A percentile compares a stretch with the other conserved stretches of the same genome.
Conservation (phyloP, 108 stramenopile species). For the Skeletonema marinoi region DNA sequence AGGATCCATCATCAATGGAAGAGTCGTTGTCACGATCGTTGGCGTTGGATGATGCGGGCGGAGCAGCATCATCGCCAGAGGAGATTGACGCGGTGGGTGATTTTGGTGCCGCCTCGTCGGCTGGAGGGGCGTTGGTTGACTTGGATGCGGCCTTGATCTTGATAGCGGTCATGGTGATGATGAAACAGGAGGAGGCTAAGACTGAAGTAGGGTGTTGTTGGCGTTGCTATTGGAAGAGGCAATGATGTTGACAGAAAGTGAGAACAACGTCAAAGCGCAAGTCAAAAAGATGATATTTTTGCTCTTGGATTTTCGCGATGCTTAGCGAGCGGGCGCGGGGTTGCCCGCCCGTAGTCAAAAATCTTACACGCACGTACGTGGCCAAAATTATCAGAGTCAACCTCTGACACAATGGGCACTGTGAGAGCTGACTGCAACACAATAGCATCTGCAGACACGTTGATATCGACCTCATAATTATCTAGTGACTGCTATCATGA, state of each 20-base stretch:
- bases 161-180: neutral
- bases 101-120: neutral
- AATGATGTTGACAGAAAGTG: neutral
- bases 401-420: too few species aligned
- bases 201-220: conserved; percentile 1
- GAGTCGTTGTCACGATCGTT: neutral
- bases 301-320: too few species aligned
- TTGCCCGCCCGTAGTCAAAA: too few species aligned
- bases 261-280: neutral
- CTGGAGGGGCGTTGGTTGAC: neutral
- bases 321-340: too few species aligned
- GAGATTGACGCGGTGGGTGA: neutral
- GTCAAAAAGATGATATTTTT: neutral
- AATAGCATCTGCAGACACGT: neutral
- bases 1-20: neutral
- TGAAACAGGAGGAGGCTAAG: neutral
- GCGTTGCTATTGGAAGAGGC: neutral
- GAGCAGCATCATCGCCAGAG: neutral
- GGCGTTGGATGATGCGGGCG: neutral
- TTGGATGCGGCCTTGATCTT: neutral
- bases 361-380: too few species aligned
- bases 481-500: conserved; percentile 18
- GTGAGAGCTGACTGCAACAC: too few species aligned
- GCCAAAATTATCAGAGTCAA: too few species aligned
- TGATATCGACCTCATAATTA: neutral